Base-by-base conservation (phyloP, 352 stramenopile species). In the Pseudoperonospora humuli region DNA sequence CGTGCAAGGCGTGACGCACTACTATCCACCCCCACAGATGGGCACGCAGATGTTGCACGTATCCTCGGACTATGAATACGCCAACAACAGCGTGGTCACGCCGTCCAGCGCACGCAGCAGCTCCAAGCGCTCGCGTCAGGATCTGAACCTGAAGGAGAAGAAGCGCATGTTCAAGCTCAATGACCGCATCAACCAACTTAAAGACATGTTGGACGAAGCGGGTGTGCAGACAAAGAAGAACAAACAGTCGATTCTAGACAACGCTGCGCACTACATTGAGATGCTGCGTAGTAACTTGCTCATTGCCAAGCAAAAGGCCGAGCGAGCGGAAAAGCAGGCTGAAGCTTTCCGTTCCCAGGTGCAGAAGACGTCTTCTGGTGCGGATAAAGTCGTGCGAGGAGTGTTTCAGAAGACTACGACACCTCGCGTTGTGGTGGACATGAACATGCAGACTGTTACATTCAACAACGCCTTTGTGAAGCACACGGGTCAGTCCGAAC, bases 111-210 rank as follows among this genome's bases (percentile, higher is more conserved):
- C 57, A 0, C 55, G 54, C 23, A 64, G 51, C 17, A 56, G 64
- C 50, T 61, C 73, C 10, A 85, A 79, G 48, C 75, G 76, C 28
- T 86, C 70, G 5, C 74, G 79, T 7, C 72, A 91, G 39, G 79
- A 88, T 43, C 59, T 91, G 1, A 91, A 91, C 45, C 28, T 88
- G 7, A 88, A 88, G 58, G 79, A 91, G 59, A 91, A 91, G 70
- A 91, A 87, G 67, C 75, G 79, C 56, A 88, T 91, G 79, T 88
- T 88, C 53, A 91, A 91, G 70, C 70, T 91, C 7, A 91, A 91
- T 46, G 76, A 91, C 48, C 77, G 74, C 28, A 91, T 91, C 56
- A 84, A 68, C 27, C 66, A 84, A 42, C 61, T 89, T 9, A 88
- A 86, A 48, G 64, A 73, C 6, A 53, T 81, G 43, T 48, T 79